These are phyloP conservation scores for Vigna trinervia DNA, from an alignment of 306 rosid genomes.

Conservation along the genomic window DNA sequence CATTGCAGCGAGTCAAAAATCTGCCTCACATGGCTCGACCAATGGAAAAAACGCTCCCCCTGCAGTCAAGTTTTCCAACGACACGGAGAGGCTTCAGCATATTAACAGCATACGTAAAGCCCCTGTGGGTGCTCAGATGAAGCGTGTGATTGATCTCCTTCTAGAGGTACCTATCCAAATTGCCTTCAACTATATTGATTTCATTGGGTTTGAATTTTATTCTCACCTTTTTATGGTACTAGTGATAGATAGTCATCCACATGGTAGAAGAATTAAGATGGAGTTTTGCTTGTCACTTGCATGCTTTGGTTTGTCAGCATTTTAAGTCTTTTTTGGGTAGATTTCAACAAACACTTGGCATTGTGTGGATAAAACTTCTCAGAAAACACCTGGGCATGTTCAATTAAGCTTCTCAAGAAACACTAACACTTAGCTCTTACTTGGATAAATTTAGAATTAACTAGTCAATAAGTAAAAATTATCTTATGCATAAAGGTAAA, in stretches of 20 bases:
- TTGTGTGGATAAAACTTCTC: background rate
- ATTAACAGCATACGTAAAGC: conserved; percentile 77
- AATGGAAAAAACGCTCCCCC: conserved; percentile 59
- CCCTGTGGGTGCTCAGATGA: conserved; percentile 93
- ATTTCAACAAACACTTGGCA: background rate
- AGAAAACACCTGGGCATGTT: no score
- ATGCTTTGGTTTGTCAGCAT: conserved; percentile 5
- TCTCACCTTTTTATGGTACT: background rate
- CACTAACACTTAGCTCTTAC: no score
- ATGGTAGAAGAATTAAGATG: background rate
- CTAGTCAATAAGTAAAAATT: no score
- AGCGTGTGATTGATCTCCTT: conserved; percentile 83
- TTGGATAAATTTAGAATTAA: no score
- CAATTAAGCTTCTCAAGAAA: no score
- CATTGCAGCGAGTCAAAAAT: conserved; percentile 62
- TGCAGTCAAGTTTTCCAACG: conserved; percentile 82
- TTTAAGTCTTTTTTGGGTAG: background rate
- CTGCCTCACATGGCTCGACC: conserved; percentile 36
- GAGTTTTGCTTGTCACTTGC: conserved; percentile 11
- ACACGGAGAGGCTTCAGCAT: conserved; percentile 93
- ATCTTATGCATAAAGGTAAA: background rate
- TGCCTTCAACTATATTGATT: background rate
- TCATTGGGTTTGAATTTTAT: background rate
- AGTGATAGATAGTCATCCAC: background rate
- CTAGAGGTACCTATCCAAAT: conserved; percentile 60